Conservation (phyloP, 73 alveolate species). For the Tetrahymena malaccensis region DNA sequence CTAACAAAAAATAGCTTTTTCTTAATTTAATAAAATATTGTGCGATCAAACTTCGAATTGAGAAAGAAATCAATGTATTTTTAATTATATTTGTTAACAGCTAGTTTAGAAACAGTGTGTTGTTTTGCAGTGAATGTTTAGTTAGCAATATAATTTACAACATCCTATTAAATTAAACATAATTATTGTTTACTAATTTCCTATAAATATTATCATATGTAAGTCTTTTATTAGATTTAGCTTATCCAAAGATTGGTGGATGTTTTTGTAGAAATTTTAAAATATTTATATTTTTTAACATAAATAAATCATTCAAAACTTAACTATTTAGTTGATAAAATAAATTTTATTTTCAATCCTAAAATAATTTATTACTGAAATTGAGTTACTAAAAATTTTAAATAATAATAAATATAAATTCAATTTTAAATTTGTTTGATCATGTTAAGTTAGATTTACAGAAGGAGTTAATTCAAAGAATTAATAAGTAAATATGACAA, state of each 20-base stretch:
- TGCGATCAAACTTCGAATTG: background rate
- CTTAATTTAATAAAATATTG: background rate
- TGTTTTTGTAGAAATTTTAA: no score
- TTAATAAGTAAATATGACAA: background rate
- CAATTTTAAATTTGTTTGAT: background rate
- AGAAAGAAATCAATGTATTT: background rate
- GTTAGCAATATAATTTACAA: background rate
- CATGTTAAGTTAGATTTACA: background rate
- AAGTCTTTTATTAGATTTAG: no score
- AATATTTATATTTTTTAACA: no score
- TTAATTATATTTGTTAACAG: background rate
- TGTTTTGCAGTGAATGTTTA: no score
- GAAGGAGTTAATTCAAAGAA: background rate
- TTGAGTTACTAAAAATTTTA: no score
- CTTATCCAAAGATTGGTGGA: no score
- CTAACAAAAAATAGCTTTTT: background rate
- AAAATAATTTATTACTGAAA: no score
- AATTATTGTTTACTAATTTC: background rate
- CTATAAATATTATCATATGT: background rate
- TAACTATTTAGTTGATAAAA: no score
- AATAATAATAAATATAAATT: no score
- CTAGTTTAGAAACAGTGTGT: background rate
- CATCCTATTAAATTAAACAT: background rate
- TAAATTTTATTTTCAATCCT: no score
- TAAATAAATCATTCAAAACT: no score